Evolutionary conservation across 257 asterid genomes (phyloP).

Genomic region (Solanum tarijense): DNA sequence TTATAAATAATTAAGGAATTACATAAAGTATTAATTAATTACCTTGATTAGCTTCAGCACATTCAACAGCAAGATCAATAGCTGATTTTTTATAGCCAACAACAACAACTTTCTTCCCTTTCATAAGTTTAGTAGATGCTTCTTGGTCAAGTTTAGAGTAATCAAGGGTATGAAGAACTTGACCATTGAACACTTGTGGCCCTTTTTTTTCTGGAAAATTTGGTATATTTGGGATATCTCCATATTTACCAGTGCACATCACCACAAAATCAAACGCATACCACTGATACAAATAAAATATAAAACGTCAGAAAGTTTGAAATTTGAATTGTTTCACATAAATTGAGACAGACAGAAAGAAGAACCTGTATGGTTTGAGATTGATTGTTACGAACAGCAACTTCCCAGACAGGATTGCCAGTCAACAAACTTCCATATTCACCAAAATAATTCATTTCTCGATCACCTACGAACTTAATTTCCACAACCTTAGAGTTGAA

Average conservation of each 20-base stretch:
- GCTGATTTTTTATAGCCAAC: conserved; percentile 88
- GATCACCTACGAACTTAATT: conserved; percentile 47
- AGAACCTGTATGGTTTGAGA: conserved; percentile 51
- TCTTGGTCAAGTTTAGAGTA: conserved; percentile 67
- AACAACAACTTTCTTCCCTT: conserved; percentile 59
- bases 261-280: conserved; percentile 63
- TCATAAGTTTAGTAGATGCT: conserved; percentile 30
- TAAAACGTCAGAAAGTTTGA: too few relatives aligned
- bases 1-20: not conserved
- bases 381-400: conserved; percentile 45
- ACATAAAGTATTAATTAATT: conserved; percentile 11
- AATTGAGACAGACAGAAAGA: not conserved
- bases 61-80: conserved; percentile 83
- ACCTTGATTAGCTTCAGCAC: conserved; percentile 90
- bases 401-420: conserved; percentile 75
- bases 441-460: not conserved
- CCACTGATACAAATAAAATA: conserved; percentile 32
- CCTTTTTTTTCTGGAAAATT: conserved; percentile 56
- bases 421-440: conserved; percentile 38
- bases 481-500: conserved; percentile 77
- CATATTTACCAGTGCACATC: conserved; percentile 83
- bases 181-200: conserved; percentile 54
- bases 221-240: conserved; percentile 67
- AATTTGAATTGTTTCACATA: not conserved
- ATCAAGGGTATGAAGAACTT: conserved; percentile 67